These are phyloP conservation scores for Combretum micranthum DNA, from an alignment of 345 rosid genomes.

Conservation along the genomic window DNA sequence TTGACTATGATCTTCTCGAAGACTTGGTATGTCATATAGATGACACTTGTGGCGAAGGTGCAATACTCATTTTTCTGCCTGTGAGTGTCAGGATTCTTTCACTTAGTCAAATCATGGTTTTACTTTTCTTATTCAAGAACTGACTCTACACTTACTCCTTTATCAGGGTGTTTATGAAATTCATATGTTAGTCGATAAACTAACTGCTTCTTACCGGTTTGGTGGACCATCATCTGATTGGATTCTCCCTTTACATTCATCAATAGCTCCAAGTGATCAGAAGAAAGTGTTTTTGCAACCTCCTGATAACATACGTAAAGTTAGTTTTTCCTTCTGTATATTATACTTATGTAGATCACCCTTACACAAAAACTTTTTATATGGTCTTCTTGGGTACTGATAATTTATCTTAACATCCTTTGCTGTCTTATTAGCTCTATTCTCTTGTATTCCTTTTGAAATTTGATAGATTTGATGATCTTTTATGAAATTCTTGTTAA, in stretches of 20 bases:
- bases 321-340: slow-evolving; percentile 16
- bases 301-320: slow-evolving; percentile 73
- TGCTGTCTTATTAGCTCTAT: too few relatives aligned
- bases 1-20: slow-evolving; percentile 90
- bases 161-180: slow-evolving; percentile 80
- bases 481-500: too few relatives aligned
- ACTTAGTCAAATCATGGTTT: neutral
- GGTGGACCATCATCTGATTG: slow-evolving; percentile 76
- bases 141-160: neutral
- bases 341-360: neutral
- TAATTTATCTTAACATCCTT: too few relatives aligned
- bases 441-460: too few relatives aligned
- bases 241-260: slow-evolving; percentile 90
- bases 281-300: slow-evolving; percentile 72
- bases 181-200: slow-evolving; percentile 56
- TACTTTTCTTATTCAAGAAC: slow-evolving; percentile 1
- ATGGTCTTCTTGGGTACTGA: too few relatives aligned
- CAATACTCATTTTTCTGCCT: slow-evolving; percentile 80
- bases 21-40: slow-evolving; percentile 80
- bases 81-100: slow-evolving; percentile 36
- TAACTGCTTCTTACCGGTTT: slow-evolving; percentile 76
- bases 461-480: too few relatives aligned
- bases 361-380: too few relatives aligned
- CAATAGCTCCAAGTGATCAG: slow-evolving; percentile 64
- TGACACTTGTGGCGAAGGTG: slow-evolving; percentile 70